Base-by-base conservation (phyloP, 768 basidiomycete species). In the Mycena belliarum region DNA sequence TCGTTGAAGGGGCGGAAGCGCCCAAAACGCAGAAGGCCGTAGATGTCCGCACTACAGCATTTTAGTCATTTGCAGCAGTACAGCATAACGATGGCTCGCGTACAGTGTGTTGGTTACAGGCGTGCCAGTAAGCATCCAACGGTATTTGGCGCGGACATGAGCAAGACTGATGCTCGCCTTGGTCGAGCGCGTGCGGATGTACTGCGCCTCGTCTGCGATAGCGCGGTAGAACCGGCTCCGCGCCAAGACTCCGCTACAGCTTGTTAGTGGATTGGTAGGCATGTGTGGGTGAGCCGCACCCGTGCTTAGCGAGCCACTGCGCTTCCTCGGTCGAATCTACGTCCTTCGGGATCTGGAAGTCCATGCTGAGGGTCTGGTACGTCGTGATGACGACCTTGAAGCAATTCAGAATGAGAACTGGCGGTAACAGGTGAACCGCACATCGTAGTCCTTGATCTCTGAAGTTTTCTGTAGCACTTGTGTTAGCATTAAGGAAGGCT, bases 91-190 rank as follows among this genome's bases (percentile, higher is more conserved):
- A 24, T 5, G 24, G 18, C 38, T 24, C 18, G 55, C 77, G 5
- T 63, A 88, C 87, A 85, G 71, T 3, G 85, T 83, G 54, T 90
- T 89, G 0, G 88, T 89, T 11, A 89, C 82, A 1, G 88, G 88
- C 0, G 88, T 89, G 33, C 88, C 88, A 0, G 89, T 91, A 24
- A 93, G 75, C 75, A 85, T 84, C 92, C 92, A 94, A 21, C 90
- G 75, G 64, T 88, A 87, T 58, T 79, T 84, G 0, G 86, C 72
- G 41, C 82, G 77, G 26, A 94, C 75, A 63, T 81, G 79, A 1
- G 86, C 83, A 20, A 87, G 74, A 35, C 79, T 81, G 26, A 81
- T 73, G 63, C 86, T 88, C 11, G 82, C 75, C 6, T 81, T 80
- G 3, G 87, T 88, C 12, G 72, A 70, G 80, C 86, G 77, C 63